phyloP scores from a whole-genome alignment of 75 land plant genomes.

The Pseudotsuga menziesii region DNA sequence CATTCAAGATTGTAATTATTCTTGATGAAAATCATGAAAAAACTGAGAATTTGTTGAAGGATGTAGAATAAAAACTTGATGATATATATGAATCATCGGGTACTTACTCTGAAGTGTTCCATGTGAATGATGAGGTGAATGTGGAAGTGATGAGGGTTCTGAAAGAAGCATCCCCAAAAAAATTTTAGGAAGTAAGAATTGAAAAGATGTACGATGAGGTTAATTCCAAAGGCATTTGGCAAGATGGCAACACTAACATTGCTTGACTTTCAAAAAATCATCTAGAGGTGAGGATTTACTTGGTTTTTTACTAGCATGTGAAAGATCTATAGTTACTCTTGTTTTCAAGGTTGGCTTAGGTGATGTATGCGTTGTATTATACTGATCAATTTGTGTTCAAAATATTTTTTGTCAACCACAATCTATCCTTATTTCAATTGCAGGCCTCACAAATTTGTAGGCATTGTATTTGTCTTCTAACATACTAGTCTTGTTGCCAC shows the following conservation, averaged over 20 bases:
- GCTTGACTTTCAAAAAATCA: constrained; percentile 68
- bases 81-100: neutral
- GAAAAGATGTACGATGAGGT: constrained; percentile 32
- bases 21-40: constrained; percentile 23
- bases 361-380: neutral
- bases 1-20: constrained; percentile 21
- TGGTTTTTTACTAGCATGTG: neutral
- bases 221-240: constrained; percentile 77
- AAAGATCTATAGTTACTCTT: neutral
- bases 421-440: constrained; percentile 74
- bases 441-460: constrained; percentile 60
- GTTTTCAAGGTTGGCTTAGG: neutral
- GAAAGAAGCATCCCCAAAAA: constrained; percentile 23
- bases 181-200: constrained; percentile 46
- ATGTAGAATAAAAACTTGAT: constrained; percentile 19
- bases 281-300: constrained; percentile 42
- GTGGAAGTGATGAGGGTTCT: constrained; percentile 51
- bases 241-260: constrained; percentile 32
- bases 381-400: no score
- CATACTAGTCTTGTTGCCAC: constrained; percentile 62
- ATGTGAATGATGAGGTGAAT: constrained; percentile 19
- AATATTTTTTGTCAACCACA: constrained; percentile 13
- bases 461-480: constrained; percentile 58
- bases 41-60: constrained; percentile 24
- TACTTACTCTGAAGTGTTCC: neutral